Evolutionary conservation across 108 stramenopile genomes (phyloP), one percentile per base, ranked within the genome.

Genomic region (Pseudonitzschia delicatissima): DNA sequence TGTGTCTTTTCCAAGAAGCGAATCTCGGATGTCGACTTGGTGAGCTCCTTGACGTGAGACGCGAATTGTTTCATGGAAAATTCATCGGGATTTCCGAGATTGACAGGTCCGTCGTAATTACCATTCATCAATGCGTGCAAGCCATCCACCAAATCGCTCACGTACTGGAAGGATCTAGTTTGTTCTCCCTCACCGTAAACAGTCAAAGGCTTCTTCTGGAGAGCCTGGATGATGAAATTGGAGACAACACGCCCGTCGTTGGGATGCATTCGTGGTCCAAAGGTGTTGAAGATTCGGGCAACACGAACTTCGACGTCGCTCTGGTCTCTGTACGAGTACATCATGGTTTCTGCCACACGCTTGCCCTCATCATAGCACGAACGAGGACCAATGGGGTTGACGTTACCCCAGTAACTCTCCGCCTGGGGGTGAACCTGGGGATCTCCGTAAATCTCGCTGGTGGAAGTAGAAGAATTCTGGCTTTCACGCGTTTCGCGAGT

Each of bases 301-400:
- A 99, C 96, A 20, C 99, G 92, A 4, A 99, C 92, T 27, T 97
- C 95, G 42, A 98, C 92, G 20, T 82, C 72, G 66, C 93, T 89
- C 69, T 98, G 92, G 45, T 92, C 84, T 50, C 69, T 74, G 84
- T 98, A 99, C 21, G 94, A 85, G 77, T 96, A 99, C 96, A 96
- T 97, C 96, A 99, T 98, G 40, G 98, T 99, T 76, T 99, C 99
- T 15, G 98, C 99, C 9, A 99, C 99, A 25, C 99, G 97, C 70
- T 99, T 99, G 45, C 99, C 99, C 89, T 99, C 98, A 71, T 99
- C 99, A 82, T 99, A 99, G 70, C 99, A 99, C 7, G 97, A 84
- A 13, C 99, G 80, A 11, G 97, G 97, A 21, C 99, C 99, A 39
- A 97, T 93, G 21, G 96, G 90, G 67, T 98, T 98, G 55, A 99